Base-by-base conservation (phyloP, 2,329 filamentous ascomycete species). In the Fusarium coffeatum region DNA sequence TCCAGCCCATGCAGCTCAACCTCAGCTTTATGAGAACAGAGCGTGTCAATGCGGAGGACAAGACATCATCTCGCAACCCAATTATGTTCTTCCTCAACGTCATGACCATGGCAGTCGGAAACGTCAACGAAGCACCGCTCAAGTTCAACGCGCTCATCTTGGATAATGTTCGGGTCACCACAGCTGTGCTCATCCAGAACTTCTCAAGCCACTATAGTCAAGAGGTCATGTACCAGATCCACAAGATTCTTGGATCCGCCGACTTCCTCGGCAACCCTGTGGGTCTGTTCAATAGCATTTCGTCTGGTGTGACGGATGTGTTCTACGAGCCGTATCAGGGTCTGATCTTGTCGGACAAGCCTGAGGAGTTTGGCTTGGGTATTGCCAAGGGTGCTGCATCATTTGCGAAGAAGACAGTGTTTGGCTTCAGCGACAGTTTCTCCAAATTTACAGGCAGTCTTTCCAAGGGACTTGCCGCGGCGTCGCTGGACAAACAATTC, bases 261-360 rank as follows among this genome's bases (percentile, higher is more conserved):
- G 96, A 99, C 80, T 98, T 99, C 87, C 85, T 99, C 8, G 96
- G 96, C 40, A 99, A 99, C 75, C 96, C 96, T 0, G 97, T 99
- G 18, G 96, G 96, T 46, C 85, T 99, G 45, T 99, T 99, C 89
- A 98, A 97, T 83, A 99, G 95, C 78, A 92, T 99, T 80, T 97
- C 93, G 74, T 99, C 96, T 47, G 96, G 97, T 74, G 93, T 99
- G 55, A 94, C 93, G 22, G 96, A 98, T 78, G 97, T 99, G 78
- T 99, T 99, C 83, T 99, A 99, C 84, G 97, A 99, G 79, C 96
- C 96, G 40, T 99, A 99, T 82, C 96, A 99, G 83, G 93, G 97
- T 23, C 88, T 99, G 50, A 97, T 99, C 79, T 93, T 97, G 86
- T 97, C 94, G 1, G 96, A 99, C 79, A 89, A 93, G 72, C 97